phyloP scores from a whole-genome alignment of 2,329 filamentous ascomycete genomes.

The Cadophora gregata region DNA sequence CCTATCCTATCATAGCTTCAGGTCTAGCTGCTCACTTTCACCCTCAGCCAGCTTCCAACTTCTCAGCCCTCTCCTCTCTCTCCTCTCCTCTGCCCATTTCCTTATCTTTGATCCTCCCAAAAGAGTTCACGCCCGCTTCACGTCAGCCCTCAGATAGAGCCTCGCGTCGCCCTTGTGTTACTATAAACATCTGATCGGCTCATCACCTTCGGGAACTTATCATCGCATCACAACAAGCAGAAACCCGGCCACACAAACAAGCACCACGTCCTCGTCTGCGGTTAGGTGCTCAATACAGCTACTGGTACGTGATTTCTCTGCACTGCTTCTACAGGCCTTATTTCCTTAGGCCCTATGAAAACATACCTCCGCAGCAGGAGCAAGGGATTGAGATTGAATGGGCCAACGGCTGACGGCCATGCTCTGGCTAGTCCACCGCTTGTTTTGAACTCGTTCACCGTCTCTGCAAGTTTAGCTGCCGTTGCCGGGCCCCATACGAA shows the following conservation, averaged over 20 bases:
- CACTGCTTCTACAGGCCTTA: conserved; percentile 22
- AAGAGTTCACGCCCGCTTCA: conserved; percentile 13
- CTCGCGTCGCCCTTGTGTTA: conserved; percentile 2
- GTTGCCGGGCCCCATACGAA: background rate
- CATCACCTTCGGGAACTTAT: conserved; percentile 6
- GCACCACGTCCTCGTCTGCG: conserved; percentile 8
- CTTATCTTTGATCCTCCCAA: conserved; percentile 18
- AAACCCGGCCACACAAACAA: conserved; percentile 23
- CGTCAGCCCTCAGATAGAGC: conserved; percentile 20
- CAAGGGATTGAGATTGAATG: conserved; percentile 29
- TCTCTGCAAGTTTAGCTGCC: background rate
- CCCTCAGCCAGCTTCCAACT: conserved; percentile 5
- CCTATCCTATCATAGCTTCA: background rate
- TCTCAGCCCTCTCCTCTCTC: conserved; percentile 9
- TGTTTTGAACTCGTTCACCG: conserved; percentile 25
- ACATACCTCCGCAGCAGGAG: conserved; percentile 2
- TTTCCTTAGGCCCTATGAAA: conserved; percentile 36
- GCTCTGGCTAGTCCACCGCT: conserved; percentile 2
- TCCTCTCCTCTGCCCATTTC: conserved; percentile 8
- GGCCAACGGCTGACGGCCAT: conserved; percentile 26
- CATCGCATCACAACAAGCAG: conserved; percentile 21
- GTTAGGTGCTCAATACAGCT: conserved; percentile 16
- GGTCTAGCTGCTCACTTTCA: background rate
- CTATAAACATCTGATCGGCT: conserved; percentile 22
- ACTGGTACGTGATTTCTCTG: conserved; percentile 24